Percentiles rank a stretch among this genome's conserved stretches.
Conservation (phyloP, 345 rosid genomes). For the Camelina laxa region DNA sequence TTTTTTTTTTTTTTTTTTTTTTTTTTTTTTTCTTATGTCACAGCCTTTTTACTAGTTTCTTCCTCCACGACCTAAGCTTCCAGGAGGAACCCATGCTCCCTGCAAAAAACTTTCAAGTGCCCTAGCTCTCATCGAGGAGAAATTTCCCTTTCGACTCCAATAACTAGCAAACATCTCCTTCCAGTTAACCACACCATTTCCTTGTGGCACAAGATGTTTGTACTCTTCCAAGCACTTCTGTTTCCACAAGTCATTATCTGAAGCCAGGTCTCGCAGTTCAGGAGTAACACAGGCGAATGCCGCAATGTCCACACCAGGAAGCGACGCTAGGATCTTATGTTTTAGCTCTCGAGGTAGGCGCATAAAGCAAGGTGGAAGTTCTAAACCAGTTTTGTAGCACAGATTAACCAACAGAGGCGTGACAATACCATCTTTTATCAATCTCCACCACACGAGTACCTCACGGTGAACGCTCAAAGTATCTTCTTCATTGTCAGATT, state of each 20-base stretch:
- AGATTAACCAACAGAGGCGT: constrained; percentile 63
- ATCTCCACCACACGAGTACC: constrained; percentile 62
- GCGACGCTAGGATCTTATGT: constrained; percentile 55
- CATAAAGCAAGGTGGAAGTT: constrained; percentile 59
- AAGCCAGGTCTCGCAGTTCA: constrained; percentile 51
- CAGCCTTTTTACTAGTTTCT: neutral
- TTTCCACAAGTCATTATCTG: constrained; percentile 59
- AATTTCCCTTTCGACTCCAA: neutral
- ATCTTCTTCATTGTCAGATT: neutral
- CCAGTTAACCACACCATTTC: neutral
- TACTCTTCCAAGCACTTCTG: constrained; percentile 56
- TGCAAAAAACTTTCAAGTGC: neutral
- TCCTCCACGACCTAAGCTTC: neutral
- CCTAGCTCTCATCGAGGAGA: neutral
- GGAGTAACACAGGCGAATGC: constrained; percentile 52
- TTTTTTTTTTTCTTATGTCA: too few species aligned
- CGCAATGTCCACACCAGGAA: constrained; percentile 51
- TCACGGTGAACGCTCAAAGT: constrained; percentile 14
- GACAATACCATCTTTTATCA: constrained; percentile 62
- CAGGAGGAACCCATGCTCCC: neutral
- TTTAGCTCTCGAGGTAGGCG: constrained; percentile 61
- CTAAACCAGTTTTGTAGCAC: constrained; percentile 49
- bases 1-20: too few species aligned
- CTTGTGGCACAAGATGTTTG: constrained; percentile 14
- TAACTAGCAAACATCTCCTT: neutral